Percentiles rank a stretch among this genome's conserved stretches.
Conservation (phyloP, 257 asterid species). For the Perilla frutescens region DNA sequence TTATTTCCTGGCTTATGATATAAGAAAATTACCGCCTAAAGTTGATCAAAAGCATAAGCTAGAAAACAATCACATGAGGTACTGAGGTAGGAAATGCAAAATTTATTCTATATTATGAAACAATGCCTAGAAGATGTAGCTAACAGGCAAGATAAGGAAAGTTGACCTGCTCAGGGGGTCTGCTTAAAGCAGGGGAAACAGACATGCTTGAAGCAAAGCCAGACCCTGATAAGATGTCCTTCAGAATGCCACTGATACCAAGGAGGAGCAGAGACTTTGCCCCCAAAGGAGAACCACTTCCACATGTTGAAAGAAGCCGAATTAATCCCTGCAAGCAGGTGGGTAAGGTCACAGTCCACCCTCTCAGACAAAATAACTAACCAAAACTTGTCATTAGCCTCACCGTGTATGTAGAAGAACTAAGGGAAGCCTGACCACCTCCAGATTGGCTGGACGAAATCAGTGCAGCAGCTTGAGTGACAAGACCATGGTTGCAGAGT, state of each 20-base stretch:
- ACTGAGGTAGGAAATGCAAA: slow-evolving; percentile 8
- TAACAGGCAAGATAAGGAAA: slow-evolving; percentile 25
- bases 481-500: slow-evolving; percentile 95
- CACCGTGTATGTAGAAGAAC: slow-evolving; percentile 95
- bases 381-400: slow-evolving; percentile 25
- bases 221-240: slow-evolving; percentile 90
- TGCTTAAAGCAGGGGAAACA: slow-evolving; percentile 87
- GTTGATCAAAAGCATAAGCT: not conserved
- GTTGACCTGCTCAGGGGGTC: slow-evolving; percentile 96
- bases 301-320: slow-evolving; percentile 90
- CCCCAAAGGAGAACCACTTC: slow-evolving; percentile 92
- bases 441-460: slow-evolving; percentile 87
- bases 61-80: slow-evolving; percentile 13
- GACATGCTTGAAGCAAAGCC: slow-evolving; percentile 80
- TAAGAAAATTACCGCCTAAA: not conserved
- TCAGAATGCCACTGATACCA: slow-evolving; percentile 94
- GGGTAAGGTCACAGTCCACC: slow-evolving; percentile 38
- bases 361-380: slow-evolving; percentile 28
- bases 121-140: slow-evolving; percentile 5
- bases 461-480: slow-evolving; percentile 88
- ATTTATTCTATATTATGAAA: slow-evolving; percentile 3
- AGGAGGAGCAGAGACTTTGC: slow-evolving; percentile 84
- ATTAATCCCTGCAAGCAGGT: slow-evolving; percentile 79
- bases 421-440: slow-evolving; percentile 93
- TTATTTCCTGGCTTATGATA: slow-evolving; percentile 18